Evolutionary conservation across 1,139 yeast genomes (phyloP).

Genomic region (Hyphopichia wangnamkhiaoensis): DNA sequence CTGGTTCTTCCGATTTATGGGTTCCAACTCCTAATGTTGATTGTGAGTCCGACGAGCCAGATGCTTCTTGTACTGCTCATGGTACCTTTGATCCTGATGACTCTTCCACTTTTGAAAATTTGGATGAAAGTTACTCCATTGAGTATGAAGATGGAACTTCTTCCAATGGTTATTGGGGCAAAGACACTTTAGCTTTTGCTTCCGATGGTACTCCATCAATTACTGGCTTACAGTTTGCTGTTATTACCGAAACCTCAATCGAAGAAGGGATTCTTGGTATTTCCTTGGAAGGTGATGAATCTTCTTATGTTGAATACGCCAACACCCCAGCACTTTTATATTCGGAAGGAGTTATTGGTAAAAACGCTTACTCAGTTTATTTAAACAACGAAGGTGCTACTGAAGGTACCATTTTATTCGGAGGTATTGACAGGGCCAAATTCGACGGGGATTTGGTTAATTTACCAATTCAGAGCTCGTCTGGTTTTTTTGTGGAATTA

Average conservation of each 20-base stretch:
- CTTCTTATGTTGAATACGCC: slow-evolving; percentile 10
- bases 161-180: slow-evolving; percentile 19
- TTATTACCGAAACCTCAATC: slow-evolving; percentile 10
- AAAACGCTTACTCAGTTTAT: slow-evolving; percentile 21
- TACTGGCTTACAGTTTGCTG: slow-evolving; percentile 16
- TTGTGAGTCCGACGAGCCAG: not conserved
- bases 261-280: slow-evolving; percentile 21
- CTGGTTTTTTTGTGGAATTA: not conserved
- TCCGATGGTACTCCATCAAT: not conserved
- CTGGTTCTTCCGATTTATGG: slow-evolving; percentile 36
- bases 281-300: slow-evolving; percentile 13
- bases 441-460: slow-evolving; percentile 19
- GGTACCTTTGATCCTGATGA: slow-evolving; percentile 3
- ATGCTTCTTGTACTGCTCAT: not conserved
- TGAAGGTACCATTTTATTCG: slow-evolving; percentile 26
- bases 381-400: slow-evolving; percentile 15
- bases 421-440: slow-evolving; percentile 31
- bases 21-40: slow-evolving; percentile 9
- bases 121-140: not conserved
- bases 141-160: slow-evolving; percentile 1
- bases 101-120: slow-evolving; percentile 1
- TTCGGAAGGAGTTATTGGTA: slow-evolving; percentile 18
- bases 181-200: slow-evolving; percentile 1
- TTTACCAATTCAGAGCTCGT: no score
- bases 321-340: slow-evolving; percentile 23